These are phyloP conservation scores for Xylaria sp. DNA, from an alignment of 2,329 filamentous ascomycete species.

Conservation along the genomic window DNA sequence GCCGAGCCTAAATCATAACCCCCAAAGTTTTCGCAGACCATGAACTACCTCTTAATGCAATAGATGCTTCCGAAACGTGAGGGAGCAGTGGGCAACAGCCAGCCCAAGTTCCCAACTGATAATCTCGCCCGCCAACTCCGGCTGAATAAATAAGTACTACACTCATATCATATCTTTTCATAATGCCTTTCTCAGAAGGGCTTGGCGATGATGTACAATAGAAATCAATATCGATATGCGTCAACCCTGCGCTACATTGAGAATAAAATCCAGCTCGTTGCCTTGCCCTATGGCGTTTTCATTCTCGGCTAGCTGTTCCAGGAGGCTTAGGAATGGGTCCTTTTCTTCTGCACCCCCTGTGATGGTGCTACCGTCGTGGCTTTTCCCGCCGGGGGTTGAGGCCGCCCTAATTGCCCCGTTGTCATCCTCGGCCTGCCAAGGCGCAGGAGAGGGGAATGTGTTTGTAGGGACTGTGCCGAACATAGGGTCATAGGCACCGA, in stretches of 20 bases:
- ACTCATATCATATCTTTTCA: slow-evolving; percentile 21
- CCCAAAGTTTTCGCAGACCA: slow-evolving; percentile 15
- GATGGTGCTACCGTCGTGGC: slow-evolving; percentile 62
- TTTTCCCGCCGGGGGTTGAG: slow-evolving; percentile 60
- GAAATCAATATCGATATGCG: not conserved
- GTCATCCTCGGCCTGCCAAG: slow-evolving; percentile 59
- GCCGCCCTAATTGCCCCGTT: slow-evolving; percentile 41
- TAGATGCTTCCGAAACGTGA: not conserved
- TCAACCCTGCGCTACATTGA: slow-evolving; percentile 54
- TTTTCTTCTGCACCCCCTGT: slow-evolving; percentile 71
- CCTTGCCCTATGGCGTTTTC: slow-evolving; percentile 76
- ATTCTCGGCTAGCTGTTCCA: slow-evolving; percentile 86
- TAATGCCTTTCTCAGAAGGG: not conserved
- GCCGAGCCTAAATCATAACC: slow-evolving; percentile 5
- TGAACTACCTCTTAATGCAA: slow-evolving; percentile 7
- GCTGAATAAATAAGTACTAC: slow-evolving; percentile 31
- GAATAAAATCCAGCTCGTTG: slow-evolving; percentile 82
- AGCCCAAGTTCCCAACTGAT: slow-evolving; percentile 18
- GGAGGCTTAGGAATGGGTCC: slow-evolving; percentile 80
- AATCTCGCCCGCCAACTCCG: slow-evolving; percentile 25
- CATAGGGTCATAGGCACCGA: slow-evolving; percentile 65
- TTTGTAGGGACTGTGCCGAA: slow-evolving; percentile 67
- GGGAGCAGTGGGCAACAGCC: slow-evolving; percentile 16
- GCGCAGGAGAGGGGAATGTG: slow-evolving; percentile 62
- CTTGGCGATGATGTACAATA: slow-evolving; percentile 17